phyloP scores from a whole-genome alignment of 352 stramenopile genomes.

The Globisporangium iwayamae region DNA sequence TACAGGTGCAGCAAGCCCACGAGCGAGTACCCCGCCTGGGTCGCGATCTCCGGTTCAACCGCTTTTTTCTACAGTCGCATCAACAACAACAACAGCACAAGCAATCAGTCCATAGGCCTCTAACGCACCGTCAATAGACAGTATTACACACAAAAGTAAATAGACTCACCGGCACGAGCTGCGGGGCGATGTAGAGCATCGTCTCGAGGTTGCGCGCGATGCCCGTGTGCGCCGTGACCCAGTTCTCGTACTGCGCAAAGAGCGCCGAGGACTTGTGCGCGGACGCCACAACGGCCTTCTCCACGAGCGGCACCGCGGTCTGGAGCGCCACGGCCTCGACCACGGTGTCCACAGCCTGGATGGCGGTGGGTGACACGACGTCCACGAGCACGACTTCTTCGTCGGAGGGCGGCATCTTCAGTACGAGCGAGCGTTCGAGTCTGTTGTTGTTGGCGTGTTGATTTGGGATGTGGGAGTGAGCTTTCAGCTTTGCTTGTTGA shows the following conservation, averaged over 20 bases:
- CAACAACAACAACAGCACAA: conserved; percentile 7
- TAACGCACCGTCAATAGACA: background rate
- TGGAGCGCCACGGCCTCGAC: background rate
- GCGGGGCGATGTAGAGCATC: conserved; percentile 70
- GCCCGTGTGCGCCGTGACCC: conserved; percentile 53
- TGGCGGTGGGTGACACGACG: background rate
- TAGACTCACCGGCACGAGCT: conserved; percentile 62
- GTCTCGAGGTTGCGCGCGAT: conserved; percentile 77
- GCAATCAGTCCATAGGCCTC: background rate
- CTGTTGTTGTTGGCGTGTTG: background rate
- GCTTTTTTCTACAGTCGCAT: conserved; percentile 36
- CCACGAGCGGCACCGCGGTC: conserved; percentile 8
- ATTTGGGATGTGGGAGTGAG: background rate
- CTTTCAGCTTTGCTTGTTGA: background rate
- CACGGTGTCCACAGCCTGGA: background rate
- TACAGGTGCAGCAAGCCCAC: conserved; percentile 74
- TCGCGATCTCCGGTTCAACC: conserved; percentile 59
- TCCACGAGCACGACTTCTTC: conserved; percentile 19
- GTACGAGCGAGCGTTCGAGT: background rate
- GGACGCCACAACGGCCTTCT: background rate
- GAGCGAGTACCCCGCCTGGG: conserved; percentile 75
- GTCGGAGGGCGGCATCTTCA: conserved; percentile 18
- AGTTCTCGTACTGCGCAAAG: conserved; percentile 56
- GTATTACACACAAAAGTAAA: background rate
- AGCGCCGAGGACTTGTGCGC: conserved; percentile 13